Base-by-base conservation (phyloP, 768 basidiomycete genomes). In the Xerocomellus intermedius region DNA sequence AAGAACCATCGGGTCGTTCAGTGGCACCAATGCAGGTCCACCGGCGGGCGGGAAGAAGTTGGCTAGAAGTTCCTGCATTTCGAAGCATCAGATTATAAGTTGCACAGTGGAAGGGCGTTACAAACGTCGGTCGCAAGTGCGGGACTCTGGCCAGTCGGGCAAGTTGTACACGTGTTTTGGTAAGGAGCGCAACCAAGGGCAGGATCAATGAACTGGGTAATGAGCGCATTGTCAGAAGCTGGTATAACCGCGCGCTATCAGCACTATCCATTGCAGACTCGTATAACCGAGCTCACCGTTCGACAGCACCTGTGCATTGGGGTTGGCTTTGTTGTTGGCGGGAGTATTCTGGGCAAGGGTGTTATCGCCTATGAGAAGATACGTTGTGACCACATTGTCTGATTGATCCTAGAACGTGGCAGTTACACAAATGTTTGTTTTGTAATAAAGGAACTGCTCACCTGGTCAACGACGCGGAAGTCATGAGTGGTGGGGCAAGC, bases 331-430 rank as follows among this genome's bases (percentile, higher is more conserved):
- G 36, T 50, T 54, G 39, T 67, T 67, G 9, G 6, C 48, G 2
- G 66, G 66, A 24, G 67, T 69, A 8, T 67, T 67, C 44, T 67
- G 66, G 4, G 64, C 59, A 19, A 67, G 62, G 3, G 67, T 69
- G 21, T 69, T 55, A 2, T 22, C 28, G 1, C 49, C 52, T 21
- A 69, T 53, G 8, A 67, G 46, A 30, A 69, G 67, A 54, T 67
- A 67, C 26, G 66, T 67, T 12, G 66, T 69, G 19, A 69, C 26
- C 3, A 69, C 56, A 14, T 67, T 67, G 32, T 67, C 66, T 16
- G 66, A 67, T 62, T 64, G 66, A 57, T 67, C 66, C 67, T 67
- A 32, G 22, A 46, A 24, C 6, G 28, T 38, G 32, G 19, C 3
- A 6, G 32, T 59, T 37, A 54, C 19, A 28, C 9, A 28, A 50